phyloP scores from a whole-genome alignment of 805 yeast species.

The Saccharomycodes ludwigii region DNA sequence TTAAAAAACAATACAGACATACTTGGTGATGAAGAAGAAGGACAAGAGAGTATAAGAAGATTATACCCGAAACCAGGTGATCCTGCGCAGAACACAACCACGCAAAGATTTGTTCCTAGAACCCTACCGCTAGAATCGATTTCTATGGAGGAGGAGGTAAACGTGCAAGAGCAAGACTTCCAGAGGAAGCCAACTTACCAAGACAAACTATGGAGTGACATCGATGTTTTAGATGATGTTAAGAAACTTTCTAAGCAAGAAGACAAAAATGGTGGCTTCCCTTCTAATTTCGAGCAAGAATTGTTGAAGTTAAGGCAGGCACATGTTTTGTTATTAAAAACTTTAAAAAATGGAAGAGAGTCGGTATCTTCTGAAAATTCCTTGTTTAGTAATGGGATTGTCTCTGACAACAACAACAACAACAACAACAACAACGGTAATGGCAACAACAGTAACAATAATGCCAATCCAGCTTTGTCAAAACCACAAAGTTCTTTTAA shows the following conservation, averaged over 20 bases:
- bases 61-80: not conserved
- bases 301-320: slow-evolving; percentile 40
- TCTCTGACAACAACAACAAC: too few species aligned
- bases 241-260: slow-evolving; percentile 39
- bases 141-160: not conserved
- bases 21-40: not conserved
- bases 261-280: slow-evolving; percentile 33
- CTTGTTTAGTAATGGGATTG: too few species aligned
- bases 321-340: slow-evolving; percentile 35
- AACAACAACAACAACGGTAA: slow-evolving; percentile 1
- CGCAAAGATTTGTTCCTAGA: not conserved
- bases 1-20: too few species aligned
- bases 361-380: slow-evolving; percentile 10
- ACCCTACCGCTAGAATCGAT: not conserved
- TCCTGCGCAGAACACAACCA: not conserved
- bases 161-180: not conserved
- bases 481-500: too few species aligned
- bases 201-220: slow-evolving; percentile 77
- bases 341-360: slow-evolving; percentile 21
- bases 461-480: too few species aligned
- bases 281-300: slow-evolving; percentile 23
- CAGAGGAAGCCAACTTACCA: slow-evolving; percentile 35
- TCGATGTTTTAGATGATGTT: slow-evolving; percentile 76
- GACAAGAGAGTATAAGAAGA: not conserved
- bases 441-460: not conserved